Percentiles rank a stretch among this genome's conserved stretches.
These are phyloP conservation scores for Parasarocladium wereldwijsianum DNA, from an alignment of 2,329 filamentous ascomycete species.

Conservation along the genomic window DNA sequence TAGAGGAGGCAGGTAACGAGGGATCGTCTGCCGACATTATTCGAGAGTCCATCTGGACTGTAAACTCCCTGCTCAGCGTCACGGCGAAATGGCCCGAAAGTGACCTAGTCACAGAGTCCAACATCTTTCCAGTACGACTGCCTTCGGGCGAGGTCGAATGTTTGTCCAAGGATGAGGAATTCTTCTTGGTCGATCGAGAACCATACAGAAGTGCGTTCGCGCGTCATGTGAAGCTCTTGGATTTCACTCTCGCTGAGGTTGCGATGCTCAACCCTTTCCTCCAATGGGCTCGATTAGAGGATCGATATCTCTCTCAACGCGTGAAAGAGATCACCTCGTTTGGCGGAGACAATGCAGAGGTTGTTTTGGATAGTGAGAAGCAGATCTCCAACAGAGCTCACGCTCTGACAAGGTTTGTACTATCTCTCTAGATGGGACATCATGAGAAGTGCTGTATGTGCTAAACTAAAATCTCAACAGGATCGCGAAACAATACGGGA, in stretches of 20 bases:
- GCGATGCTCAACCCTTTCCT: constrained; percentile 12
- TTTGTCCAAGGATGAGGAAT: constrained; percentile 8
- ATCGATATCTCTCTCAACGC: constrained; percentile 13
- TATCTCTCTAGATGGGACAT: neutral
- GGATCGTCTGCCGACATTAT: neutral
- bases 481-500: constrained; percentile 14
- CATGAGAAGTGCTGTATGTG: neutral
- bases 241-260: constrained; percentile 16
- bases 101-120: constrained; percentile 10
- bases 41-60: constrained; percentile 1
- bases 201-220: constrained; percentile 10
- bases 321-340: constrained; percentile 14
- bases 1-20: constrained; percentile 5
- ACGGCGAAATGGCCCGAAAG: neutral
- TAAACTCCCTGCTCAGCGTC: constrained; percentile 3
- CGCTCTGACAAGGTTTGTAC: constrained; percentile 13
- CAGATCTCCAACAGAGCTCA: constrained; percentile 13
- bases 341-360: constrained; percentile 3
- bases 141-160: constrained; percentile 5
- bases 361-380: constrained; percentile 8
- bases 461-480: constrained; percentile 6
- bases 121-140: constrained; percentile 14
- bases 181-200: constrained; percentile 14
- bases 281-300: constrained; percentile 14
- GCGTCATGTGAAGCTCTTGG: constrained; percentile 12